These are phyloP conservation scores for Leccinum fuscescens DNA, from an alignment of 1,284 basidiomycete species.

Conservation along the genomic window DNA sequence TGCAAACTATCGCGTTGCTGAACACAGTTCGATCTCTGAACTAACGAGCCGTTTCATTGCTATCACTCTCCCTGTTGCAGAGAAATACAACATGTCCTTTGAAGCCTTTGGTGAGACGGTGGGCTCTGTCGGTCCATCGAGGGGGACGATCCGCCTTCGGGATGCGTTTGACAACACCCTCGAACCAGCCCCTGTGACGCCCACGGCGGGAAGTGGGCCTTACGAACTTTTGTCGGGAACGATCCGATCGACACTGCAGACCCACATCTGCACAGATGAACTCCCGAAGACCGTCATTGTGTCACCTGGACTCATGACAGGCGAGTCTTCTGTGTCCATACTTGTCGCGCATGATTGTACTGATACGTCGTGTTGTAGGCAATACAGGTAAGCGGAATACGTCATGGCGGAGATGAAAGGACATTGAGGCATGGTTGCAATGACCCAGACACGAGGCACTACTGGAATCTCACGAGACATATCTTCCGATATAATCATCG, in stretches of 20 bases:
- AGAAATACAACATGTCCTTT: slow-evolving; percentile 40
- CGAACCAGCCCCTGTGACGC: slow-evolving; percentile 52
- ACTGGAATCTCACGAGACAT: slow-evolving; percentile 44
- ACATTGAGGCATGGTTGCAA: slow-evolving; percentile 20
- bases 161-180: slow-evolving; percentile 42
- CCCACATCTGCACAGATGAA: slow-evolving; percentile 26
- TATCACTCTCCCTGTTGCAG: slow-evolving; percentile 36
- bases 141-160: slow-evolving; percentile 27
- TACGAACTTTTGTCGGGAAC: slow-evolving; percentile 50
- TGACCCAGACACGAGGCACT: slow-evolving; percentile 43
- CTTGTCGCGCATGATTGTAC: not conserved
- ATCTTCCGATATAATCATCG: slow-evolving; percentile 53
- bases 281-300: slow-evolving; percentile 14
- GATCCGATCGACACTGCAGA: slow-evolving; percentile 38
- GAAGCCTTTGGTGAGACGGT: slow-evolving; percentile 39
- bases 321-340: slow-evolving; percentile 11
- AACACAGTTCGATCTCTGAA: slow-evolving; percentile 35
- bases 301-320: slow-evolving; percentile 29
- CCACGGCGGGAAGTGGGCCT: slow-evolving; percentile 38
- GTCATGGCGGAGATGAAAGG: slow-evolving; percentile 20
- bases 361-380: slow-evolving; percentile 21
- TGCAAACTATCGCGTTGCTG: slow-evolving; percentile 44
- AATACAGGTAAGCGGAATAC: slow-evolving; percentile 32
- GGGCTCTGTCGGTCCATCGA: slow-evolving; percentile 17
- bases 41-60: slow-evolving; percentile 34